A percentile compares a stretch with the other conserved stretches of the same genome.
phyloP scores from a whole-genome alignment of 2,329 filamentous ascomycete genomes.

The Sclerotinia glacialis region DNA sequence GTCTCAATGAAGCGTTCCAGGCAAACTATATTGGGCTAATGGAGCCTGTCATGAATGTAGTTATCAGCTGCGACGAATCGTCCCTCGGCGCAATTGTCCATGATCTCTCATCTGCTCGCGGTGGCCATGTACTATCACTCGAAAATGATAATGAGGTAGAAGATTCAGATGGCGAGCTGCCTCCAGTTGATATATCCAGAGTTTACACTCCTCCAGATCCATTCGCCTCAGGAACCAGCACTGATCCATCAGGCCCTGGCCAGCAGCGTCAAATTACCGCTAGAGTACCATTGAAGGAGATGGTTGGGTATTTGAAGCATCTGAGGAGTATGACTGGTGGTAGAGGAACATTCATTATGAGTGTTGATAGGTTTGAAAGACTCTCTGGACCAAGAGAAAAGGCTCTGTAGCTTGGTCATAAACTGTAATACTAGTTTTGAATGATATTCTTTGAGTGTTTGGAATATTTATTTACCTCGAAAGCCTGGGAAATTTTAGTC shows the following conservation, averaged over 20 bases:
- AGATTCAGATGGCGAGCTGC: conserved; percentile 22
- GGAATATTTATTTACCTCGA: neutral
- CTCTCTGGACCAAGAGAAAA: conserved; percentile 57
- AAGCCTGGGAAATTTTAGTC: neutral
- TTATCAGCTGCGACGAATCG: conserved; percentile 80
- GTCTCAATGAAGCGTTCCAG: conserved; percentile 61
- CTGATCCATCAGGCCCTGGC: conserved; percentile 47
- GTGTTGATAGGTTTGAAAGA: conserved; percentile 67
- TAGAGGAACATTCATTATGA: conserved; percentile 74
- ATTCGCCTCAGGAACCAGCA: conserved; percentile 55
- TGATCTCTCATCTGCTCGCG: conserved; percentile 71
- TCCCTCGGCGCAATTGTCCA: conserved; percentile 80
- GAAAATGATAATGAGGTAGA: conserved; percentile 42
- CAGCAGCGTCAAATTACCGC: conserved; percentile 69
- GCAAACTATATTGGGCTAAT: conserved; percentile 63
- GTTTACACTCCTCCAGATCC: conserved; percentile 90
- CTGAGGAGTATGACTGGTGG: conserved; percentile 85
- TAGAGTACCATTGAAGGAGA: conserved; percentile 89
- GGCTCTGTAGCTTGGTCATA: conserved; percentile 28
- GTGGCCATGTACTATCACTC: conserved; percentile 71
- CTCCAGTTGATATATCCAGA: conserved; percentile 62
- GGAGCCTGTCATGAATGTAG: conserved; percentile 90
- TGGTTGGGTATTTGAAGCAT: conserved; percentile 91
- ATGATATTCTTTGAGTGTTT: neutral
- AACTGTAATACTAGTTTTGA: neutral